Evolutionary conservation across 306 rosid species (phyloP), one percentile per base, ranked within the genome.

Genomic region (Styphnolobium japonicum): DNA sequence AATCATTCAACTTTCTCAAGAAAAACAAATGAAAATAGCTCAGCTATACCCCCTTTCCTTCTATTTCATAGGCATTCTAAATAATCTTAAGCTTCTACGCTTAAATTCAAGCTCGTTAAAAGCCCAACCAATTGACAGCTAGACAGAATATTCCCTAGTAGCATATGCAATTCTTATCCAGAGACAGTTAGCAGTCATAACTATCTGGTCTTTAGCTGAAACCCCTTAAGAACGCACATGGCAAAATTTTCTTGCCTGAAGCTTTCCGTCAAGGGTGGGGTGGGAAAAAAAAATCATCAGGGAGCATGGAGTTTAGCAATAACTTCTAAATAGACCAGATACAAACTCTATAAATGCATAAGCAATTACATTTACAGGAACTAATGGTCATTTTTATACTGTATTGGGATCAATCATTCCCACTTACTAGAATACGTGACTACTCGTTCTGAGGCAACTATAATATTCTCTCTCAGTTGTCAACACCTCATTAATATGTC

Each of bases 1-100:
- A 55, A 66, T 64, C 49, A 64, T 58, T 88, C 83, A 78, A 52
- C 52, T 40, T 40, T 65, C 34, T 55, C 76, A 60, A 68, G 79
- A 62, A 76, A 78, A 85, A 23, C 8, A 77, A 55, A 65, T 58
- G 12, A 71, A 19, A 67, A 36, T 45, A 53, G 51, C 33, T 46
- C 46, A 36, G 25, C 39, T n/a, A 66, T 52, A 64, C 19, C 58
- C 71, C 27, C 37, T 67, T n/a, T n/a, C 10, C 29, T 27, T 11
- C 52, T 62, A 76, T 51, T 11, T 64, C 23, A 48, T n/a, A 34
- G 6, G 45, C 25, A 37, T 60, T 49, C 55, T 51, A 78, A 67
- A 73, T 19, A 53, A 73, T 80, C 37, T 75, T 63, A 45, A 51
- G 67, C 77, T 57, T 45, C 63, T 39, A 58, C 9, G 49, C 11